phyloP scores from a whole-genome alignment of 176 grass and related monocot genomes.

The Luzula sylvatica region DNA sequence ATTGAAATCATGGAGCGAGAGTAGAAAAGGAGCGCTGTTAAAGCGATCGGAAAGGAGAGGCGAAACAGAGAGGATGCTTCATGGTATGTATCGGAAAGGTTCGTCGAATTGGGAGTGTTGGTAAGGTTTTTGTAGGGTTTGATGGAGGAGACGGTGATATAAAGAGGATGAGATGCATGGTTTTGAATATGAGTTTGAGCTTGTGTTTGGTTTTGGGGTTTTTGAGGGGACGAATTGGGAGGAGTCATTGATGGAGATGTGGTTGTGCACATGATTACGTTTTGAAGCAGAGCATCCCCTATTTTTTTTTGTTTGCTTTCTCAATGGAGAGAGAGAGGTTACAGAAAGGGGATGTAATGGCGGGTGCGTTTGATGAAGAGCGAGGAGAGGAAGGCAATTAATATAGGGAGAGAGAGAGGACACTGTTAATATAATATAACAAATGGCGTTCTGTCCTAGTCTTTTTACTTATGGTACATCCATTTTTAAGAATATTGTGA shows the following conservation, averaged over 20 bases:
- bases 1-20: conserved; percentile 71
- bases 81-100: conserved; percentile 17
- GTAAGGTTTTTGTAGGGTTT: neutral
- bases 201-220: conserved; percentile 4
- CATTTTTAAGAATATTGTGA: too few species aligned
- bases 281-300: neutral
- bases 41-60: conserved; percentile 67
- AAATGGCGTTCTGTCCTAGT: neutral
- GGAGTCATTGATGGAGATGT: conserved; percentile 7
- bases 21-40: conserved; percentile 79
- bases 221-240: conserved; percentile 3
- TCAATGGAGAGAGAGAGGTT: neutral
- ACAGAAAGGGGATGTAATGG: neutral
- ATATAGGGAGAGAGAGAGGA: conserved; percentile 16
- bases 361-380: conserved; percentile 7
- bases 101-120: neutral
- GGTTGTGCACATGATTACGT: conserved; percentile 42
- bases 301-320: neutral
- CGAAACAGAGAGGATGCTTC: conserved; percentile 57
- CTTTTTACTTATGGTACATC: too few species aligned
- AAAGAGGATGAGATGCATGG: conserved; percentile 13
- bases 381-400: conserved; percentile 14
- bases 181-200: neutral
- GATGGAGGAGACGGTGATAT: conserved; percentile 25
- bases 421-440: neutral